phyloP scores from a whole-genome alignment of 768 basidiomycete species.

The Stropharia rugosoannulata region DNA sequence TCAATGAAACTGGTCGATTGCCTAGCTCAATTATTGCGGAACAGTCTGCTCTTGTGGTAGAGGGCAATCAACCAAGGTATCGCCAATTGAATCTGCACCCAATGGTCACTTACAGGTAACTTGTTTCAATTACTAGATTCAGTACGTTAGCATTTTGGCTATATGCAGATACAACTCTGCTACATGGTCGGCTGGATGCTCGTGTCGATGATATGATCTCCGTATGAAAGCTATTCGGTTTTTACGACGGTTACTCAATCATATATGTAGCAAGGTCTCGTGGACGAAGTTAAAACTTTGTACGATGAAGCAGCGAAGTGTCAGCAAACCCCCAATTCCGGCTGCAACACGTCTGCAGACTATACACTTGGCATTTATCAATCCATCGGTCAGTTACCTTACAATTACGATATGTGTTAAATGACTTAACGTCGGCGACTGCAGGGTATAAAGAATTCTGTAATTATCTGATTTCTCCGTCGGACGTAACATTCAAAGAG shows the following conservation, averaged over 20 bases:
- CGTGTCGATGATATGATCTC: slow-evolving; percentile 91
- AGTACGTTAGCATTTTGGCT: slow-evolving; percentile 90
- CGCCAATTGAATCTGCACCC: neutral
- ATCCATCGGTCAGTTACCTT: slow-evolving; percentile 67
- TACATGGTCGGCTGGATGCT: slow-evolving; percentile 69
- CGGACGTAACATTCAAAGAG: slow-evolving; percentile 43
- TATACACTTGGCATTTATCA: slow-evolving; percentile 90
- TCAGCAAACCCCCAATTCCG: neutral
- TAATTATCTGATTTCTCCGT: slow-evolving; percentile 48
- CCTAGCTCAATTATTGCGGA: slow-evolving; percentile 70
- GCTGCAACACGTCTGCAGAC: slow-evolving; percentile 33
- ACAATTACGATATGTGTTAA: neutral
- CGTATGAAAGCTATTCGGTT: slow-evolving; percentile 36
- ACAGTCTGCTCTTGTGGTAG: slow-evolving; percentile 42
- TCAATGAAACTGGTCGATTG: slow-evolving; percentile 64
- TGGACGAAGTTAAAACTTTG: slow-evolving; percentile 73
- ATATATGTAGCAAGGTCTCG: slow-evolving; percentile 61
- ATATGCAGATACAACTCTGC: slow-evolving; percentile 62
- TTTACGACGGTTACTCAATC: neutral
- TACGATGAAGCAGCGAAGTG: slow-evolving; percentile 27
- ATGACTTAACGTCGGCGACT: neutral
- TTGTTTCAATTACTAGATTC: slow-evolving; percentile 50
- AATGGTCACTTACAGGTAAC: no score
- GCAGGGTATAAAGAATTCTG: slow-evolving; percentile 93
- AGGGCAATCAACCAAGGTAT: slow-evolving; percentile 52